Base-by-base conservation (phyloP, 306 rosid species). In the Psophocarpus tetragonolobus region DNA sequence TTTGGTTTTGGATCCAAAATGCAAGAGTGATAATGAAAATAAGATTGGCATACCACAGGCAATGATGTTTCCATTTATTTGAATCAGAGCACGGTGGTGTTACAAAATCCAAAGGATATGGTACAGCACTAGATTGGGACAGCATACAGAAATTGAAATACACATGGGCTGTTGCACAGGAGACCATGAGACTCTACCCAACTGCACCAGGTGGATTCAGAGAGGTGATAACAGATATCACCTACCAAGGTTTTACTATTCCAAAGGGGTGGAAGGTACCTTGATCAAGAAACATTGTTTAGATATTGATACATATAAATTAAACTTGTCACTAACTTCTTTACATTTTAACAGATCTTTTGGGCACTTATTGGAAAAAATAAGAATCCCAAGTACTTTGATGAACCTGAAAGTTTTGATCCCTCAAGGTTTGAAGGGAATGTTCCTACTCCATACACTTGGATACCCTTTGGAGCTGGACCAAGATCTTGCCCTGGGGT, bases 181-280 rank as follows among this genome's bases (percentile, higher is more conserved):
- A 85, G 26, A 80, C 80, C 17, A 85, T 85, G 83, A 82, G 86
- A 80, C 84, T 82, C 74, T 71, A 80, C 79, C 82, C 89, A 45
- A 42, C 78, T 32, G 82, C 86, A 13, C 81, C 82, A 13, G 86
- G 84, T 21, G 70, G 60, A 48, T 86, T 86, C 80, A 83, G 85
- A 51, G 87, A 58, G 75, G 87, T 77, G 0, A 32, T 42, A 11
- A 60, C 81, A 23, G 85, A 86, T 65, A 71, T 86, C 66, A 48
- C 73, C 29, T 82, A 21, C 36, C 80, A 62, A 53, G 83, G 80
- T 3, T 83, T 79, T 21, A 79, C 83, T 18, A 83, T 86, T 80
- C 89, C 89, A 68, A 86, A 86, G 47, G 89, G 89, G 0, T 86
- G 87, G 84, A 80, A 86, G 89, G 89, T 85, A 74, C 14, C 36